Conservation (phyloP, 306 rosid genomes). For the Morella rubra region DNA sequence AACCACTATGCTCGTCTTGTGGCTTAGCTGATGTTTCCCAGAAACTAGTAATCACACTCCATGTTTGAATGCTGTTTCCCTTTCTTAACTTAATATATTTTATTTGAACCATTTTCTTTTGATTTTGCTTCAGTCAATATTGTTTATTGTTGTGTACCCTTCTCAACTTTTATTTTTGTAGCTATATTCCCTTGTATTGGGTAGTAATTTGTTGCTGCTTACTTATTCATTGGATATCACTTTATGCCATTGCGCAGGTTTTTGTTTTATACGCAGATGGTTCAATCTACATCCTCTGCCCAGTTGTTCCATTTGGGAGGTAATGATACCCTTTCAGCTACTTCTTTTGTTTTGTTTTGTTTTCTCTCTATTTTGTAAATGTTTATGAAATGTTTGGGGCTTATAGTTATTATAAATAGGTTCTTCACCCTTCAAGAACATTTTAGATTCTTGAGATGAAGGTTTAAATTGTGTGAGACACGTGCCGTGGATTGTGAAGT, state of each 20-base stretch:
- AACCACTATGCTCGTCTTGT: not conserved
- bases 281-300: slow-evolving; percentile 79
- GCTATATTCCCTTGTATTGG: too few relatives aligned
- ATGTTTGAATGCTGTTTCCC: not conserved
- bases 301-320: slow-evolving; percentile 96
- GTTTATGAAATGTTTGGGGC: not conserved
- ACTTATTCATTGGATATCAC: slow-evolving; percentile 16
- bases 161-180: too few relatives aligned
- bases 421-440: not conserved
- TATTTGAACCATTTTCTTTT: not conserved
- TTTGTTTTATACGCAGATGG: slow-evolving; percentile 82
- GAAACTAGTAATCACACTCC: not conserved
- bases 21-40: not conserved
- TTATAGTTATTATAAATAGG: not conserved
- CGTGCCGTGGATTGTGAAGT: not conserved
- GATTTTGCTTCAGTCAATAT: slow-evolving; percentile 8
- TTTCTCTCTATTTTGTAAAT: too few relatives aligned
- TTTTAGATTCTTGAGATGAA: slow-evolving; percentile 1
- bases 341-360: not conserved
- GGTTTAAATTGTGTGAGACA: not conserved
- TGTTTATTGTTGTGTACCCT: not conserved
- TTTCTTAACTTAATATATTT: slow-evolving; percentile 3
- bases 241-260: slow-evolving; percentile 57
- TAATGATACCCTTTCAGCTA: slow-evolving; percentile 31
- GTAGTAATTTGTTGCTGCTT: slow-evolving; percentile 10